Evolutionary conservation across 1,139 yeast genomes (phyloP).

Genomic region (Geotrichum carabidarum): DNA sequence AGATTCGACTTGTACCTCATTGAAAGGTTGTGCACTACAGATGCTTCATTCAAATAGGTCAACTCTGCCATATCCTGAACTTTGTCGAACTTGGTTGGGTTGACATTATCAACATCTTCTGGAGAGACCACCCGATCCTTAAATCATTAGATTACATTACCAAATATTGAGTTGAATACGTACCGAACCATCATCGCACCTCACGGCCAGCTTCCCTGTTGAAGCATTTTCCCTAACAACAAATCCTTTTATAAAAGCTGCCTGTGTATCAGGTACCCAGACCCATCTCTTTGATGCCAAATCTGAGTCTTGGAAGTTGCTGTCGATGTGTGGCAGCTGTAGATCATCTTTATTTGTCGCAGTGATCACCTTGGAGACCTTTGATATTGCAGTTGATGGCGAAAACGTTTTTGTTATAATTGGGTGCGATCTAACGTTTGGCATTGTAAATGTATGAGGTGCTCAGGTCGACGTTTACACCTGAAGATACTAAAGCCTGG

Average conservation of each 20-base stretch:
- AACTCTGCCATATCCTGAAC: slow-evolving; percentile 95
- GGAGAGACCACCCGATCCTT: slow-evolving; percentile 44
- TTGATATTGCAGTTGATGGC: slow-evolving; percentile 15
- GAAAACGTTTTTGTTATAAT: slow-evolving; percentile 16
- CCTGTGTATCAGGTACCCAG: slow-evolving; percentile 72
- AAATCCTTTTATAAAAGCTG: slow-evolving; percentile 66
- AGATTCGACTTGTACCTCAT: slow-evolving; percentile 65
- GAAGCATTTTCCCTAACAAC: slow-evolving; percentile 40
- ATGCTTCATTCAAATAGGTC: slow-evolving; percentile 91
- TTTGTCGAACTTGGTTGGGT: slow-evolving; percentile 85
- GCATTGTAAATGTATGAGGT: background rate
- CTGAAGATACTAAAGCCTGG: too few relatives aligned
- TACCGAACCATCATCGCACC: slow-evolving; percentile 47
- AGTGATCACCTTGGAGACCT: slow-evolving; percentile 3
- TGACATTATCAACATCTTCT: slow-evolving; percentile 54
- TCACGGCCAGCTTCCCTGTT: slow-evolving; percentile 49
- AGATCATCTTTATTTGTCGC: background rate
- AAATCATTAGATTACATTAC: background rate
- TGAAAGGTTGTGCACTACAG: slow-evolving; percentile 74
- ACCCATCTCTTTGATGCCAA: slow-evolving; percentile 60
- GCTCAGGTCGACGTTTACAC: background rate
- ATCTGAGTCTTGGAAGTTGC: slow-evolving; percentile 41
- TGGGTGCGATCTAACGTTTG: background rate
- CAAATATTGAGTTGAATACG: slow-evolving; percentile 23
- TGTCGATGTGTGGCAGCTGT: background rate